phyloP scores from a whole-genome alignment of 805 yeast species.

The Saturnispora kantuleensis region DNA sequence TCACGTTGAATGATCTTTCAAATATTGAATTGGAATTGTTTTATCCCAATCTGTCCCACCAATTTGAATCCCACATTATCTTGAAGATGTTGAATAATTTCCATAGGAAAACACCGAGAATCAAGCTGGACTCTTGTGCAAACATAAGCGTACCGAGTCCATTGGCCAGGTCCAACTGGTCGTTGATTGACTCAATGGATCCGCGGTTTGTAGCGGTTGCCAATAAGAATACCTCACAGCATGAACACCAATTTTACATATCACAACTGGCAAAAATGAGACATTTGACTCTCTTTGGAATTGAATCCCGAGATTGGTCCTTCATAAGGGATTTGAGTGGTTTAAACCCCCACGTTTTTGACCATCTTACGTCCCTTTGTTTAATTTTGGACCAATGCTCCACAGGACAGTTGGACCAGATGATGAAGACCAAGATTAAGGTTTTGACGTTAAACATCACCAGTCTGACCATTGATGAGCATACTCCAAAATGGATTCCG shows the following conservation, averaged over 20 bases:
- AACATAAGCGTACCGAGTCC: too few relatives aligned
- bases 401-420: neutral
- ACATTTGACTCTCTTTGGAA: neutral
- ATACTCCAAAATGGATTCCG: neutral
- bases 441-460: neutral
- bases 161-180: too few relatives aligned
- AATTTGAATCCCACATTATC: neutral
- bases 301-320: neutral
- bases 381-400: conserved; percentile 1
- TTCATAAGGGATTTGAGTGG: neutral
- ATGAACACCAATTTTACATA: too few relatives aligned
- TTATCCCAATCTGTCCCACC: neutral
- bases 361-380: neutral
- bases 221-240: too few relatives aligned
- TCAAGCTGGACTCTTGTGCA: neutral
- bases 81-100: neutral
- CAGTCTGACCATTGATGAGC: neutral
- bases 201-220: too few relatives aligned
- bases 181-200: too few relatives aligned
- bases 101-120: neutral
- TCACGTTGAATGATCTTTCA: neutral
- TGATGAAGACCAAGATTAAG: neutral
- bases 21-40: neutral
- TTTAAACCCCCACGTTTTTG: neutral
- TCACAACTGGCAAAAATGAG: too few relatives aligned